Evolutionary conservation across 768 basidiomycete species (phyloP).

Genomic region (Leccinum barrowsii): DNA sequence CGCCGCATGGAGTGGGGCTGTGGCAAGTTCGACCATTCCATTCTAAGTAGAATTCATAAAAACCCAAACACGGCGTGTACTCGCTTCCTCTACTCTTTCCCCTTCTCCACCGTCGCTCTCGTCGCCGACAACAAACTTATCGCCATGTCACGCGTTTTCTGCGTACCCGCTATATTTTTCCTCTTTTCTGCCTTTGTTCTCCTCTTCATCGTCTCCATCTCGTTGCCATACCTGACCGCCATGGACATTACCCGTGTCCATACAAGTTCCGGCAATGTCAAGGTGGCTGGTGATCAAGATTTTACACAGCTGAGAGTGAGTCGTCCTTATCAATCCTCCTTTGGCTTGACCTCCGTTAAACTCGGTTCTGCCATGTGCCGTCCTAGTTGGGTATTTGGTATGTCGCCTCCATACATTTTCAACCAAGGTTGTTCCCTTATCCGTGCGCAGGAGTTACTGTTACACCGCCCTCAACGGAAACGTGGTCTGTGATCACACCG

Average conservation of each 20-base stretch:
- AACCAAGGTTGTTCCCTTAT: conserved; percentile 2
- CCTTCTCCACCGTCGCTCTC: conserved; percentile 3
- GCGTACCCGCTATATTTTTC: conserved; percentile 57
- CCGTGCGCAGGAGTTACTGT: conserved; percentile 55
- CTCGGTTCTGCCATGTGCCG: conserved; percentile 5
- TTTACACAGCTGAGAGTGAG: conserved; percentile 55
- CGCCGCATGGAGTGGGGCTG: neutral
- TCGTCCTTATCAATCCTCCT: conserved; percentile 8
- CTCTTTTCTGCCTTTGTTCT: conserved; percentile 62
- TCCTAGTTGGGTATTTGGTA: conserved; percentile 71
- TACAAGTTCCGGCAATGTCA: conserved; percentile 33
- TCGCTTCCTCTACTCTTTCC: conserved; percentile 1
- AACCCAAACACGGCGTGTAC: conserved; percentile 2
- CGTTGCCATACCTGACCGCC: conserved; percentile 63
- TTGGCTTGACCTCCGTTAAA: neutral
- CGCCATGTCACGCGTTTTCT: conserved; percentile 48
- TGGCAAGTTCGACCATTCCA: conserved; percentile 2
- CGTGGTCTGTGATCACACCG: conserved; percentile 40
- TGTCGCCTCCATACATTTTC: conserved; percentile 6
- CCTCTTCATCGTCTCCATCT: conserved; percentile 65
- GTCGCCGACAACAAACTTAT: neutral
- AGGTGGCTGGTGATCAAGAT: conserved; percentile 19
- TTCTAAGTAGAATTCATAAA: conserved; percentile 17
- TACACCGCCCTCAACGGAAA: conserved; percentile 42
- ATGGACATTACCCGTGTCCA: conserved; percentile 64